phyloP scores from a whole-genome alignment of 352 stramenopile species.

The Thalassiosira ordinaria region DNA sequence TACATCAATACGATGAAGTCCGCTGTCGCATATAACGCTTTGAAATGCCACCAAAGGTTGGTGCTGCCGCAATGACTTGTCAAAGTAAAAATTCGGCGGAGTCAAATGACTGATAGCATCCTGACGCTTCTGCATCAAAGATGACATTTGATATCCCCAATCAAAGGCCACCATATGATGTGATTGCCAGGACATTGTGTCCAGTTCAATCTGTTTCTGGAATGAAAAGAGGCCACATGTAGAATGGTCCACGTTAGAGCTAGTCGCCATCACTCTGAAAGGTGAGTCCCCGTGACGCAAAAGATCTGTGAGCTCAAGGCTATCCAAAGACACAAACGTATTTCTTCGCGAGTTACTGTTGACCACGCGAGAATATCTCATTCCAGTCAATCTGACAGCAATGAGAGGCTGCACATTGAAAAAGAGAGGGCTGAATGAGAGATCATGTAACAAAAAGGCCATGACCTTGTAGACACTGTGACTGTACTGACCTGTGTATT shows the following conservation, averaged over 20 bases:
- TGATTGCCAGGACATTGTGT: slow-evolving; percentile 33
- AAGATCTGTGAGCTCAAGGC: slow-evolving; percentile 69
- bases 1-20: slow-evolving; percentile 29
- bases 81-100: slow-evolving; percentile 14
- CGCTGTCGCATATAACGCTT: slow-evolving; percentile 29
- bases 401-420: slow-evolving; percentile 28
- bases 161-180: slow-evolving; percentile 32
- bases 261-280: slow-evolving; percentile 39
- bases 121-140: slow-evolving; percentile 13
- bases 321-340: slow-evolving; percentile 40
- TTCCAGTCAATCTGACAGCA: slow-evolving; percentile 15
- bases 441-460: background rate
- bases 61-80: slow-evolving; percentile 8
- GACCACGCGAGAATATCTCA: slow-evolving; percentile 32
- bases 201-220: slow-evolving; percentile 16
- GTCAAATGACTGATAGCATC: slow-evolving; percentile 20
- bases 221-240: slow-evolving; percentile 18
- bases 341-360: background rate
- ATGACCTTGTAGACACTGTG: background rate
- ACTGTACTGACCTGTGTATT: slow-evolving; percentile 56
- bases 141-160: slow-evolving; percentile 42
- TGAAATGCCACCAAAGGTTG: slow-evolving; percentile 26
- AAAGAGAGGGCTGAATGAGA: background rate
- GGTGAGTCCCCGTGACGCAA: slow-evolving; percentile 48
- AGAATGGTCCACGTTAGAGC: slow-evolving; percentile 4